Conservation (phyloP, 257 asterid genomes). For the Nicotiana otophora region DNA sequence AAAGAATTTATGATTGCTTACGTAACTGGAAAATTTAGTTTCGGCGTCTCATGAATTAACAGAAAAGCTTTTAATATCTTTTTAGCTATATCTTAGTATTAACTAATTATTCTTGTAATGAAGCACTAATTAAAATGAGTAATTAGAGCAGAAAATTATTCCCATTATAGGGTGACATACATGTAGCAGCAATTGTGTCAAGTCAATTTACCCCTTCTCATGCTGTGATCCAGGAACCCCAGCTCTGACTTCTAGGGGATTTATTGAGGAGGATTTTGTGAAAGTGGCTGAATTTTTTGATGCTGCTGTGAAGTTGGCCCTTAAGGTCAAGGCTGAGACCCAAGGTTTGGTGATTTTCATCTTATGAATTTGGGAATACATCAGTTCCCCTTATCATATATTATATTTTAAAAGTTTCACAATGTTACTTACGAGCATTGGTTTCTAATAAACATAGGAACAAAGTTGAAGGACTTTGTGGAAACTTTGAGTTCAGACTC, state of each 20-base stretch:
- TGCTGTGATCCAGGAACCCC: constrained; percentile 61
- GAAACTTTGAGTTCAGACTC: constrained; percentile 56
- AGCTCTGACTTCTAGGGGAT: constrained; percentile 93
- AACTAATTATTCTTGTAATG: neutral
- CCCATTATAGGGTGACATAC: neutral
- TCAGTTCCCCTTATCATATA: neutral
- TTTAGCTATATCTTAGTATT: neutral
- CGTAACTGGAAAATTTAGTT: neutral
- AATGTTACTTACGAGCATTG: constrained; percentile 11
- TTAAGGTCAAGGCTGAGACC: constrained; percentile 73
- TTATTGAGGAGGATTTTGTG: constrained; percentile 68
- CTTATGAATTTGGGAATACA: neutral
- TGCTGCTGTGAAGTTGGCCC: constrained; percentile 81
- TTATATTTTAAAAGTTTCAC: neutral
- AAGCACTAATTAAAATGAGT: neutral
- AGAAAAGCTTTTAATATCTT: neutral
- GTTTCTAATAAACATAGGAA: constrained; percentile 43
- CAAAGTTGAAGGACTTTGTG: constrained; percentile 89
- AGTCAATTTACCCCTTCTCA: constrained; percentile 9
- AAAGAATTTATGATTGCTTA: constrained; percentile 12
- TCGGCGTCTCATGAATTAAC: neutral
- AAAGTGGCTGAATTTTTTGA: constrained; percentile 89
- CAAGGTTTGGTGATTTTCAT: constrained; percentile 37
- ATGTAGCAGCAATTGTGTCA: neutral
- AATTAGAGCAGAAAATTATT: neutral